Evolutionary conservation across 2,329 filamentous ascomycete genomes (phyloP).

Genomic region (Amesomyces nigricolor): DNA sequence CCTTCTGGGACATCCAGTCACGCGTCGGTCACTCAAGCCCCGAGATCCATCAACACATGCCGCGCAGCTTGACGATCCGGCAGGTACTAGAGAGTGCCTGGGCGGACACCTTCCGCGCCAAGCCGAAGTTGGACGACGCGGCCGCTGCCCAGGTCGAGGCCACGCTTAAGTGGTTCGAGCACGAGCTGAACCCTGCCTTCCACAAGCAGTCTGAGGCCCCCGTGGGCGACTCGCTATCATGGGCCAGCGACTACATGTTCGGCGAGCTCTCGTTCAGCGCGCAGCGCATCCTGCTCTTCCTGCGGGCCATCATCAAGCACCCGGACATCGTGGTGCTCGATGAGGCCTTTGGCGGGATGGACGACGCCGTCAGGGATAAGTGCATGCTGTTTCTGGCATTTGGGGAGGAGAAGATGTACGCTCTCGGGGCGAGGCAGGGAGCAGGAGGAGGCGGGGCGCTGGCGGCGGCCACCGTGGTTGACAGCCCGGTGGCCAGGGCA

Average conservation of each 20-base stretch:
- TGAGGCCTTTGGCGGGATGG: conserved; percentile 83
- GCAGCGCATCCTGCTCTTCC: conserved; percentile 79
- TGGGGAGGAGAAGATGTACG: conserved; percentile 49
- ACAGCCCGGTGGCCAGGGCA: conserved; percentile 41
- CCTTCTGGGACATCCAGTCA: conserved; percentile 86
- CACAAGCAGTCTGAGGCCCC: conserved; percentile 20
- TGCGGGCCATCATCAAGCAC: conserved; percentile 73
- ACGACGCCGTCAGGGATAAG: conserved; percentile 74
- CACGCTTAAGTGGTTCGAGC: conserved; percentile 68
- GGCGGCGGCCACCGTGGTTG: conserved; percentile 35
- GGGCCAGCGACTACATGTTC: conserved; percentile 64
- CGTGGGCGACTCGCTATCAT: conserved; percentile 39
- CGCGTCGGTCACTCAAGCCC: conserved; percentile 90
- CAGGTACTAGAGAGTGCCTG: conserved; percentile 79
- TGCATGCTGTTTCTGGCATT: conserved; percentile 73
- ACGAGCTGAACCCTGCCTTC: conserved; percentile 61
- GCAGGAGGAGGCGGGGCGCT: not conserved
- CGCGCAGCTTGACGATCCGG: conserved; percentile 66
- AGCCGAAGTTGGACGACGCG: conserved; percentile 56
- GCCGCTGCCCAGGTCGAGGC: conserved; percentile 59
- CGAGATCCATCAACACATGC: conserved; percentile 91
- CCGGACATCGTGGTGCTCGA: conserved; percentile 80
- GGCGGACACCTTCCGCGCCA: conserved; percentile 77
- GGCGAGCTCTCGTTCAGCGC: conserved; percentile 72
- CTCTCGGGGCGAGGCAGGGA: conserved; percentile 9